Conservation (phyloP, 106 monocot genomes). For the Dioscorea zingiberensis region DNA sequence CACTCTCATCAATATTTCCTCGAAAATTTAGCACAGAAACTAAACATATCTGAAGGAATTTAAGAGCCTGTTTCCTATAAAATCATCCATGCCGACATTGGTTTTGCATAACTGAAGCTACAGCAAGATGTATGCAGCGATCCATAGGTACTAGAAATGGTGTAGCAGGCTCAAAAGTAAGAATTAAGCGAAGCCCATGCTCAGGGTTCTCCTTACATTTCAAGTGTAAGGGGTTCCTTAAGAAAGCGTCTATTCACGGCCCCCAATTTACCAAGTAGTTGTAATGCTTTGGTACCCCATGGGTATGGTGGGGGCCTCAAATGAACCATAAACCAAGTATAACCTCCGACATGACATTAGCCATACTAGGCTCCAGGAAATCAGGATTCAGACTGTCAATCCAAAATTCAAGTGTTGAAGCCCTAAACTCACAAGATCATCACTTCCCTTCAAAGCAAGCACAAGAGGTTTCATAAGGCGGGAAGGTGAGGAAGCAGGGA, state of each 20-base stretch:
- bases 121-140: constrained; percentile 78
- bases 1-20: constrained; percentile 57
- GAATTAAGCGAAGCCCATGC: constrained; percentile 93
- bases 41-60: constrained; percentile 81
- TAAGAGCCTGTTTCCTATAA: constrained; percentile 84
- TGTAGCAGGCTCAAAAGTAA: constrained; percentile 94
- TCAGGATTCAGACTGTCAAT: constrained; percentile 99
- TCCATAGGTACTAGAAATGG: constrained; percentile 96
- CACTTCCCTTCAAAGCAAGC: constrained; percentile 83
- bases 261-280: constrained; percentile 92
- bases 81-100: constrained; percentile 55
- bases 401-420: constrained; percentile 96
- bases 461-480: constrained; percentile 92
- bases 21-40: constrained; percentile 76
- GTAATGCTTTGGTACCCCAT: constrained; percentile 93
- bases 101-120: constrained; percentile 75
- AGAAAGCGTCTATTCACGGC: constrained; percentile 93
- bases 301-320: constrained; percentile 87
- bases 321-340: constrained; percentile 96
- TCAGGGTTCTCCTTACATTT: constrained; percentile 98
- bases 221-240: constrained; percentile 84
- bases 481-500: constrained; percentile 97
- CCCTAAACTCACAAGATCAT: constrained; percentile 91
- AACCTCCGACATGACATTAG: constrained; percentile 97
- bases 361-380: constrained; percentile 99